Conservation (phyloP, 1,284 basidiomycete genomes). For the Fistulinella cinereoalba region DNA sequence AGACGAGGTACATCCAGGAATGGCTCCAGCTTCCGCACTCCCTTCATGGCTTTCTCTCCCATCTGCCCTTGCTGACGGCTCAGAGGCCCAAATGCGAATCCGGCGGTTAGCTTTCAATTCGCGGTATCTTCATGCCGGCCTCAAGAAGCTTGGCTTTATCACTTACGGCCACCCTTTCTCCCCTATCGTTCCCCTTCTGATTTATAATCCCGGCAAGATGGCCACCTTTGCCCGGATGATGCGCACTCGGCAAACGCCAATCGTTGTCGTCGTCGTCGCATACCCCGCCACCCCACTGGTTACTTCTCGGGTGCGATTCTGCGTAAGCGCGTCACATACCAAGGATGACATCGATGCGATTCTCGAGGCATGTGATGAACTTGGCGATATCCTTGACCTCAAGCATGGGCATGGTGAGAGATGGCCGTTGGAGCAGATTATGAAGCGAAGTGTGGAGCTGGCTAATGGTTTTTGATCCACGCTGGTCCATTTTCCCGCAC, state of each 20-base stretch:
- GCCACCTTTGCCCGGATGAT: conserved; percentile 86
- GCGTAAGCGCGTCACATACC: conserved; percentile 92
- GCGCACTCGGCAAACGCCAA: conserved; percentile 76
- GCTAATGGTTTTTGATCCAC: conserved; percentile 41
- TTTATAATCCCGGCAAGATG: conserved; percentile 96
- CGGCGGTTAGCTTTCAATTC: conserved; percentile 93
- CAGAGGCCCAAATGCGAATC: conserved; percentile 80
- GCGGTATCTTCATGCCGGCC: conserved; percentile 84
- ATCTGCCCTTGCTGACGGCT: conserved; percentile 67
- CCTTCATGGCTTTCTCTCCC: conserved; percentile 76
- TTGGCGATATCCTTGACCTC: conserved; percentile 85
- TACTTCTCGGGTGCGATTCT: conserved; percentile 90
- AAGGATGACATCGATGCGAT: conserved; percentile 94
- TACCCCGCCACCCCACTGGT: conserved; percentile 94
- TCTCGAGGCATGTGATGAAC: conserved; percentile 87
- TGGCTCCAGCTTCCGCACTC: conserved; percentile 57
- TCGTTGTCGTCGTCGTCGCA: conserved; percentile 86
- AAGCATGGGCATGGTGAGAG: conserved; percentile 76
- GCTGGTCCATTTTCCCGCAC: neutral
- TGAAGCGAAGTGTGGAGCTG: conserved; percentile 73
- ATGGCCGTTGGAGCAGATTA: conserved; percentile 83
- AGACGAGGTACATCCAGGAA: conserved; percentile 57
- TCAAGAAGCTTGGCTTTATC: conserved; percentile 95
- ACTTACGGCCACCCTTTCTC: conserved; percentile 91
- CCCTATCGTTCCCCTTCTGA: conserved; percentile 89